These are phyloP conservation scores for Dothiorella sarmentorum DNA, from an alignment of 2,329 filamentous ascomycete genomes.

Conservation along the genomic window DNA sequence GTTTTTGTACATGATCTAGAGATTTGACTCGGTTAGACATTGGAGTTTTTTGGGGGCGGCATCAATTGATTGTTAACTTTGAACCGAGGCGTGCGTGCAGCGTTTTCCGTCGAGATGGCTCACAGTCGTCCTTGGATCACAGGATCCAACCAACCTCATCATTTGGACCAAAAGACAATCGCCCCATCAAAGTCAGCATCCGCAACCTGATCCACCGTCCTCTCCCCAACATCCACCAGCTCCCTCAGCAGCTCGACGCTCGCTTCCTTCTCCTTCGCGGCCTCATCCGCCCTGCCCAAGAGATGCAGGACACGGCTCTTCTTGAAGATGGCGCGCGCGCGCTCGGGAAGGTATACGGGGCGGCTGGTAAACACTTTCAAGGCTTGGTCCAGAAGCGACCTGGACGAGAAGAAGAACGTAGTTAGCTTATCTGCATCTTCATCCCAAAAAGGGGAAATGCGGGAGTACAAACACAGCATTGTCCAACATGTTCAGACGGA, in stretches of 20 bases:
- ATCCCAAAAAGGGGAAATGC: not conserved
- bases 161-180: conserved; percentile 18
- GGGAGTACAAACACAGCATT: not conserved
- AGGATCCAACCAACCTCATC: too few relatives aligned
- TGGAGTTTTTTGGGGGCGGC: too few relatives aligned
- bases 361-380: not conserved
- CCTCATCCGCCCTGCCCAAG: not conserved
- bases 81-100: not conserved
- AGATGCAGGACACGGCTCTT: not conserved
- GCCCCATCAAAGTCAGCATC: conserved; percentile 11
- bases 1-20: too few relatives aligned
- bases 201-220: not conserved
- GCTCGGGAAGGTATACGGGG: not conserved
- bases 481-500: not conserved
- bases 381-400: not conserved
- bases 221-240: not conserved
- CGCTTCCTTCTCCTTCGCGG: not conserved
- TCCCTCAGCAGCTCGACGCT: not conserved
- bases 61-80: not conserved
- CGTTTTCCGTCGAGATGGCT: not conserved
- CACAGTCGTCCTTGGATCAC: too few relatives aligned
- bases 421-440: not conserved
- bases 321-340: conserved; percentile 10
- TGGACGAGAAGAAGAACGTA: not conserved
- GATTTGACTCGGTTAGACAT: too few relatives aligned